Percentiles rank a stretch among this genome's conserved stretches.
phyloP scores from a whole-genome alignment of 345 rosid species.

The Pugionium dolabratum region DNA sequence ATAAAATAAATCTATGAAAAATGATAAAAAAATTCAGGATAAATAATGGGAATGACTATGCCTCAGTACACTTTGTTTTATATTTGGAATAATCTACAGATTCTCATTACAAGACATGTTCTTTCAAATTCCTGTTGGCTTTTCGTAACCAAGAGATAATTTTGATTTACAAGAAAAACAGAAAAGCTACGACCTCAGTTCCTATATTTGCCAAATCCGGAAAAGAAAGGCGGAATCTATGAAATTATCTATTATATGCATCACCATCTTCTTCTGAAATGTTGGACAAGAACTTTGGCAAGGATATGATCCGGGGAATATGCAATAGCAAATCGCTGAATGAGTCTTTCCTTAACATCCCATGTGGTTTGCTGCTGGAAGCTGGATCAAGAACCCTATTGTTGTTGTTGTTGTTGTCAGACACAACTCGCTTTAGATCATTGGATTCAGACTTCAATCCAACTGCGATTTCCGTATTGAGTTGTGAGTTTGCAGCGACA shows the following conservation, averaged over 20 bases:
- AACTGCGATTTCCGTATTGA: slow-evolving; percentile 46
- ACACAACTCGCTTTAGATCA: slow-evolving; percentile 37
- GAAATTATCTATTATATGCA: slow-evolving; percentile 51
- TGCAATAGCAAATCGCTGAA: slow-evolving; percentile 79
- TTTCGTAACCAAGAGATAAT: slow-evolving; percentile 24
- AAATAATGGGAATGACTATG: no score
- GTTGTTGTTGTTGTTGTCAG: slow-evolving; percentile 38
- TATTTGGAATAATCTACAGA: slow-evolving; percentile 37
- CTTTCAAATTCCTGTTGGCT: slow-evolving; percentile 43
- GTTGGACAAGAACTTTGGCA: slow-evolving; percentile 89
- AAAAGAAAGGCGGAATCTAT: slow-evolving; percentile 25
- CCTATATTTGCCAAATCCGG: slow-evolving; percentile 38
- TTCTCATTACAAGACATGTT: slow-evolving; percentile 47
- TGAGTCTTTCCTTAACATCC: slow-evolving; percentile 93
- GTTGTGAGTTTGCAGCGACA: slow-evolving; percentile 53
- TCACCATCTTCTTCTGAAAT: slow-evolving; percentile 87
- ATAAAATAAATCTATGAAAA: not conserved
- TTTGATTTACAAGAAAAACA: slow-evolving; percentile 35
- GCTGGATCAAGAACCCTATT: slow-evolving; percentile 50
- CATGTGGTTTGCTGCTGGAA: slow-evolving; percentile 54
- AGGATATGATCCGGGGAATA: slow-evolving; percentile 86
- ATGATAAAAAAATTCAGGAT: no score
- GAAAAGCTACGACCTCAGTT: slow-evolving; percentile 33
- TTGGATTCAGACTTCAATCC: slow-evolving; percentile 44
- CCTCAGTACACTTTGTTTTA: slow-evolving; percentile 4